These are phyloP conservation scores for Graphium sp. DNA, from an alignment of 2,329 filamentous ascomycete species.

Conservation along the genomic window DNA sequence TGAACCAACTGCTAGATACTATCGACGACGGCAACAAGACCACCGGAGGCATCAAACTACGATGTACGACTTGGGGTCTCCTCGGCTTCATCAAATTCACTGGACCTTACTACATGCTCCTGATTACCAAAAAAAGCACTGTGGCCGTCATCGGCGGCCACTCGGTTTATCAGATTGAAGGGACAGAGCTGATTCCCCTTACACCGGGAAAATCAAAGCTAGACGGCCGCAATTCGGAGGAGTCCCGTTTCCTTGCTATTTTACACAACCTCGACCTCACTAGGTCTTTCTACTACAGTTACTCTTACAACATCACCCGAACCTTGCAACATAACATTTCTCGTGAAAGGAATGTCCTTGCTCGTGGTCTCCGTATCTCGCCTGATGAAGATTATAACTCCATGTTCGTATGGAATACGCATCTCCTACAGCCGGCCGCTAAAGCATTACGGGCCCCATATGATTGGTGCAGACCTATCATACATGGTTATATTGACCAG, in stretches of 20 bases:
- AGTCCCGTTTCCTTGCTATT: conserved; percentile 75
- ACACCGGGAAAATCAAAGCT: conserved; percentile 60
- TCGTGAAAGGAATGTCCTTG: conserved; percentile 55
- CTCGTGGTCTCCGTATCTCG: conserved; percentile 42
- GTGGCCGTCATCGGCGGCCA: conserved; percentile 94
- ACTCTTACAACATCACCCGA: conserved; percentile 88
- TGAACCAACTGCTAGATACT: conserved; percentile 81
- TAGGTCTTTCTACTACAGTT: conserved; percentile 93
- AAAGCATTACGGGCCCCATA: conserved; percentile 60
- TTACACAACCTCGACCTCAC: conserved; percentile 83
- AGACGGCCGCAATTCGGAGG: conserved; percentile 70
- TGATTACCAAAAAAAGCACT: conserved; percentile 90
- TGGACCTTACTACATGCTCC: conserved; percentile 88
- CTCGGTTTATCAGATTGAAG: conserved; percentile 89
- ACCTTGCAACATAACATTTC: conserved; percentile 88
- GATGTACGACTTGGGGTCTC: conserved; percentile 83
- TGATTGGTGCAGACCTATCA: conserved; percentile 91
- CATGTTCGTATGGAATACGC: conserved; percentile 98
- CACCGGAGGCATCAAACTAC: conserved; percentile 76
- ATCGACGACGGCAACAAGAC: conserved; percentile 91
- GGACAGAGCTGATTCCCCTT: conserved; percentile 77
- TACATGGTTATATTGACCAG: conserved; percentile 93
- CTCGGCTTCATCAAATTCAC: conserved; percentile 94
- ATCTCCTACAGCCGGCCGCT: conserved; percentile 64
- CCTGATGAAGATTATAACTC: conserved; percentile 57